A percentile compares a stretch with the other conserved stretches of the same genome.
Evolutionary conservation across 805 yeast genomes (phyloP).

Genomic region (Lipomyces yamanashiensis): DNA sequence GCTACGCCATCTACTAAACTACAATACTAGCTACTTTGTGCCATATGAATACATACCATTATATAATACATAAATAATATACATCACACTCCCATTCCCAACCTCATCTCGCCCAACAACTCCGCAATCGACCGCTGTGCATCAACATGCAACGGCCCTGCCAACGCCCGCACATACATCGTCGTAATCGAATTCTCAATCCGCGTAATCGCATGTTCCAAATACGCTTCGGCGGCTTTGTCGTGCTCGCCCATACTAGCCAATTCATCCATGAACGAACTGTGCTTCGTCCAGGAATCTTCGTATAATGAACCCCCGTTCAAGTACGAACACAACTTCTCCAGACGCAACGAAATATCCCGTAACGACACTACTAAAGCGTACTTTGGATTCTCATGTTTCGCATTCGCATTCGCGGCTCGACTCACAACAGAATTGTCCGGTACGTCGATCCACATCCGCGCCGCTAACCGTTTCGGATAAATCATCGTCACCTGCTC

Average conservation of each 20-base stretch:
- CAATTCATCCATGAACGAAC: slow-evolving; percentile 22
- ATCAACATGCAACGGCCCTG: slow-evolving; percentile 9
- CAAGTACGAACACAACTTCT: slow-evolving; percentile 30
- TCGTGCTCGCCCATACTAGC: slow-evolving; percentile 21
- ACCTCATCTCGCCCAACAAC: slow-evolving; percentile 1
- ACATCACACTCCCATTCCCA: no score
- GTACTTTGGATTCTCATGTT: not conserved
- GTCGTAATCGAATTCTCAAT: slow-evolving; percentile 43
- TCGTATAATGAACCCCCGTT: slow-evolving; percentile 26
- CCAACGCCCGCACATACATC: slow-evolving; percentile 38
- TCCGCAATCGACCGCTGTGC: slow-evolving; percentile 18
- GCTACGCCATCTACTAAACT: no score
- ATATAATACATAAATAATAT: no score
- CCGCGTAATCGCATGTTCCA: slow-evolving; percentile 44
- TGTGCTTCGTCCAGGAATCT: slow-evolving; percentile 9
- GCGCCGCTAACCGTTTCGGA: slow-evolving; percentile 65
- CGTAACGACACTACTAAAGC: slow-evolving; percentile 19
- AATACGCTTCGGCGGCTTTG: slow-evolving; percentile 37
- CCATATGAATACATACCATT: no score
- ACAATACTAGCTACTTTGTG: no score
- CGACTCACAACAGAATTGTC: slow-evolving; percentile 6
- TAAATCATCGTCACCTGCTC: slow-evolving; percentile 81
- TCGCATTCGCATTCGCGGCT: not conserved
- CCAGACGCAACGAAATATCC: slow-evolving; percentile 25
- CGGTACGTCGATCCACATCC: slow-evolving; percentile 52